These are phyloP conservation scores for Aquilaria malaccensis DNA, from an alignment of 345 rosid species.

Conservation along the genomic window DNA sequence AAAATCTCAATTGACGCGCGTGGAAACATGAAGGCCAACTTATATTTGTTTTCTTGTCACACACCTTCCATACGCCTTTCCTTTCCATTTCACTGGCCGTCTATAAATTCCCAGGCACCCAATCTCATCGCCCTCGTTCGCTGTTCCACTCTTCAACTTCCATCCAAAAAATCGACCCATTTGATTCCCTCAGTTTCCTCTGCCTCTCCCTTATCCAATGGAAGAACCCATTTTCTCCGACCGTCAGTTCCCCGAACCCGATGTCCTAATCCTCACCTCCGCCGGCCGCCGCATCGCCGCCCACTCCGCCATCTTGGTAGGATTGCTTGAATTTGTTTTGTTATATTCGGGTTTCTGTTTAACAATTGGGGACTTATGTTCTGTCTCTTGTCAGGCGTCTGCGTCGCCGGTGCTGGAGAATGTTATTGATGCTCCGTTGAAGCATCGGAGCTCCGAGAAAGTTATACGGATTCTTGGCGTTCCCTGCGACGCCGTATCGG, in stretches of 20 bases:
- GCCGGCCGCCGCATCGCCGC: constrained; percentile 63
- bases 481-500: constrained; percentile 68
- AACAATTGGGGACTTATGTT: background rate
- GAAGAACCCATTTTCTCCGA: constrained; percentile 1
- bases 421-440: constrained; percentile 42
- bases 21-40: too few species aligned
- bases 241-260: constrained; percentile 37
- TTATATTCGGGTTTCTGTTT: background rate
- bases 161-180: too few species aligned
- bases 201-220: too few species aligned
- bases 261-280: constrained; percentile 62
- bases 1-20: too few species aligned
- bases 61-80: too few species aligned
- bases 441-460: constrained; percentile 42
- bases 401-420: constrained; percentile 63
- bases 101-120: too few species aligned
- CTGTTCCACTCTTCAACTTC: too few species aligned
- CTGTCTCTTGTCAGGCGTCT: constrained; percentile 33
- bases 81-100: too few species aligned
- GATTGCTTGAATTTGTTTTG: background rate
- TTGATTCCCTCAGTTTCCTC: too few species aligned
- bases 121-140: too few species aligned
- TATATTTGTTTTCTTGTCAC: too few species aligned
- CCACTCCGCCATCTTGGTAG: constrained; percentile 61
- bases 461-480: constrained; percentile 73